Base-by-base conservation (phyloP, 1,284 basidiomycete species). In the Ganoderma resinaceum region DNA sequence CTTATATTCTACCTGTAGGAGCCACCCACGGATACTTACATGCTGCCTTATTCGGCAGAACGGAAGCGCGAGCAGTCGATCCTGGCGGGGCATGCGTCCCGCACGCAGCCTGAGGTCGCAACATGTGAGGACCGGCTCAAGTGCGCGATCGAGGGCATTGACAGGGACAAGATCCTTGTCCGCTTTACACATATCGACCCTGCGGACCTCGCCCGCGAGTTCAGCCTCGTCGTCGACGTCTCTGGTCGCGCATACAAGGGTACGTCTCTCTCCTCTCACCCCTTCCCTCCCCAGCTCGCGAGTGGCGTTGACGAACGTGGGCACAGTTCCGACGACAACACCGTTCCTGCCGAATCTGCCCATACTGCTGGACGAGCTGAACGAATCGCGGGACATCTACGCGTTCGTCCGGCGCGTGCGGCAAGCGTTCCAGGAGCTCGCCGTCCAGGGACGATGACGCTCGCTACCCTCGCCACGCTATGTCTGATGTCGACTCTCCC, bases 171-270 rank as follows among this genome's bases (percentile, higher is more conserved):
- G 62, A 83, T 96, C 14, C 84, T 95, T 59, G 81, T 96, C 62
- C 87, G 90, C 5, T 95, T 95, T 79, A 86, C 86, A 3, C 81
- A 88, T 64, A 79, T 96, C 53, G 91, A 94, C 75, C 82, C 85
- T 2, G 74, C 80, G 0, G 86, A 91, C 66, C 82, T 62, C 8
- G 63, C 85, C 18, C 83, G 87, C 38, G 93, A 95, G 74, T 94
- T 90, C 71, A 91, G 86, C 65, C 84, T 96, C 66, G 89, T 95
- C 0, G 78, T 96, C 33, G 94, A 97, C 75, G 83, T 95, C 20
- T 88, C 90, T 0, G 79, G 80, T 11, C 79, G 81, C 14, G 78
- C 81, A 2, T 95, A 94, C 74, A 87, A 87, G 83, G 92, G 95
- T 94, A 65, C 63, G 84, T 75, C n/a, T 49, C 9, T 1, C 53